These are phyloP conservation scores for Fusarium solani-melongenae DNA, from an alignment of 2,329 filamentous ascomycete species.

Conservation along the genomic window DNA sequence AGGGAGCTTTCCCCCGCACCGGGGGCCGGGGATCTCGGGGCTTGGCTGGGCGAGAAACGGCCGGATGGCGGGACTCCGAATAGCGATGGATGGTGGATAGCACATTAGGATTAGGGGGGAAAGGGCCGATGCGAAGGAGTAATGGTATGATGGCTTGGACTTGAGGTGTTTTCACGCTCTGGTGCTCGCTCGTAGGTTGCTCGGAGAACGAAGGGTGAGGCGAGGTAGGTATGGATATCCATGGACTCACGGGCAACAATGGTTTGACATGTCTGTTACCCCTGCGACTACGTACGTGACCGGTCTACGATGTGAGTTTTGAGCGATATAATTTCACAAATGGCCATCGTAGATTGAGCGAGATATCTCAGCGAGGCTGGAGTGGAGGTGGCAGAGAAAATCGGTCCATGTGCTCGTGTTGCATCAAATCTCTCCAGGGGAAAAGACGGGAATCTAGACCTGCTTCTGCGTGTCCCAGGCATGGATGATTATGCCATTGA, in stretches of 20 bases:
- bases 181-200: not conserved
- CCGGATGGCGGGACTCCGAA: slow-evolving; percentile 40
- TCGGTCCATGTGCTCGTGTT: slow-evolving; percentile 26
- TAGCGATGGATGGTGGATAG: slow-evolving; percentile 29
- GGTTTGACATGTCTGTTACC: not conserved
- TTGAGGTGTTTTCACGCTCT: not conserved
- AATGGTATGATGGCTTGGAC: slow-evolving; percentile 10
- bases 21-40: slow-evolving; percentile 21
- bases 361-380: not conserved
- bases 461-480: not conserved
- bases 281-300: not conserved
- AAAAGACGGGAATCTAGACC: not conserved
- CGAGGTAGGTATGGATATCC: not conserved
- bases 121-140: slow-evolving; percentile 9
- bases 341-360: slow-evolving; percentile 7
- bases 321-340: slow-evolving; percentile 16
- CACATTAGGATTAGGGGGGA: not conserved
- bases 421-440: not conserved
- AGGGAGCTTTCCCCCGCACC: slow-evolving; percentile 24
- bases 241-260: not conserved
- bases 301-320: not conserved
- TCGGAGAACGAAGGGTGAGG: not conserved
- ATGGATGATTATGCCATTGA: slow-evolving; percentile 4
- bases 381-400: not conserved
- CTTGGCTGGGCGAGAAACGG: slow-evolving; percentile 23